These are phyloP conservation scores for Ophiognomonia clavigignenti-juglandacearum DNA, from an alignment of 2,329 filamentous ascomycete genomes.

Conservation along the genomic window DNA sequence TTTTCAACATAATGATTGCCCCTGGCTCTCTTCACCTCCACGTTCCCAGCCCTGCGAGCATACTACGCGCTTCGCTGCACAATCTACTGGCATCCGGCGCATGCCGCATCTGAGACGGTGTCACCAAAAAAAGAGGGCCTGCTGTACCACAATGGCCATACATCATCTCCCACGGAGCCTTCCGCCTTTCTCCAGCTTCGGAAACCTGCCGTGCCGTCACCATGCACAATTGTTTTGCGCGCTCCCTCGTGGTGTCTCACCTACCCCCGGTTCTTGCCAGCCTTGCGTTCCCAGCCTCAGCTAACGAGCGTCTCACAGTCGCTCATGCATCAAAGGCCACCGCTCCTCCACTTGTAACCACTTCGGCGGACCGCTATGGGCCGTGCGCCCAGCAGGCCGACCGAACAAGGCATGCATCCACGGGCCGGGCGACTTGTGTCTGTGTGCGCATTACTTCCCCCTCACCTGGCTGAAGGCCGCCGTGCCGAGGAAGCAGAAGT, in stretches of 20 bases:
- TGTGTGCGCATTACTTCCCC: constrained; percentile 36
- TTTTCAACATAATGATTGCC: too few species aligned
- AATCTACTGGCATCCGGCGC: too few species aligned
- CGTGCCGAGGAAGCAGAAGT: constrained; percentile 54
- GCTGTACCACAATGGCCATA: too few species aligned
- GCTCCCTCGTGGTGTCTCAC: background rate
- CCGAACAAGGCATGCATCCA: constrained; percentile 68
- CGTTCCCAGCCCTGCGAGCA: too few species aligned
- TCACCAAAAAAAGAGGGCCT: too few species aligned
- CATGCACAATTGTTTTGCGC: background rate
- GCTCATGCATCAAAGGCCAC: constrained; percentile 71
- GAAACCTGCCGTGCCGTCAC: constrained; percentile 5
- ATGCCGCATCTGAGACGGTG: too few species aligned
- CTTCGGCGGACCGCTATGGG: constrained; percentile 15
- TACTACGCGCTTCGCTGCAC: too few species aligned
- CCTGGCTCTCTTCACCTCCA: too few species aligned
- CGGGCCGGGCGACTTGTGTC: constrained; percentile 55
- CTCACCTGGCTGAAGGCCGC: constrained; percentile 43
- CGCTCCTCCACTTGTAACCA: constrained; percentile 72
- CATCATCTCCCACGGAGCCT: background rate
- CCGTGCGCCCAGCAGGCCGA: constrained; percentile 67
- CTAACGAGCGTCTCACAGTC: constrained; percentile 37
- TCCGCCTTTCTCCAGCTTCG: background rate
- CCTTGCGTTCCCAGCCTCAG: background rate
- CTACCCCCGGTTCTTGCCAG: background rate